These are phyloP conservation scores for Candida glucosophila DNA, from an alignment of 1,139 yeast genomes.

Conservation along the genomic window DNA sequence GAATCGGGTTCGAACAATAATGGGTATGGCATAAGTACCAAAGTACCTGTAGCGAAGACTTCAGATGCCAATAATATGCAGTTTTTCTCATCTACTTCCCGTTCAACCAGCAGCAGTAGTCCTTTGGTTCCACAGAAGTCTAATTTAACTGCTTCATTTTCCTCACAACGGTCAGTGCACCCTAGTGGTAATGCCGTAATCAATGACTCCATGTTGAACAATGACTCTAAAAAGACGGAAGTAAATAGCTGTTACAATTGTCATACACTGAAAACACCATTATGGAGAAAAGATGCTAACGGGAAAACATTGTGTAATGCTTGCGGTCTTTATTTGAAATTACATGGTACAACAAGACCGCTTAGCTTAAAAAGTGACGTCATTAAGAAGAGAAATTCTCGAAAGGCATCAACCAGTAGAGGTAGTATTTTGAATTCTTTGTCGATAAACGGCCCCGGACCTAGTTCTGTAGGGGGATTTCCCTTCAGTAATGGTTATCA, in stretches of 20 bases:
- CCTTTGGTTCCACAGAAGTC: constrained; percentile 14
- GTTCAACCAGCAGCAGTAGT: too few species aligned
- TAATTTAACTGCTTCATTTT: constrained; percentile 25
- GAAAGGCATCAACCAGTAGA: constrained; percentile 19
- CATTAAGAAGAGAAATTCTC: constrained; percentile 45
- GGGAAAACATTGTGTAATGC: constrained; percentile 56
- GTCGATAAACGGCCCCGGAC: too few species aligned
- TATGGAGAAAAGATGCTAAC: constrained; percentile 49
- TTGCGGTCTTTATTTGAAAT: constrained; percentile 48
- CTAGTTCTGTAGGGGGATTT: too few species aligned
- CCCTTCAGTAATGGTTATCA: too few species aligned
- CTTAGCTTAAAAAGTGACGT: constrained; percentile 49
- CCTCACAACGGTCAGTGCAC: constrained; percentile 8
- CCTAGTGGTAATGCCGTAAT: background rate
- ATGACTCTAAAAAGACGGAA: constrained; percentile 4
- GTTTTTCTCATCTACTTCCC: background rate
- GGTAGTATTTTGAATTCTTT: too few species aligned
- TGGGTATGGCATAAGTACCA: too few species aligned
- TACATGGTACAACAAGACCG: constrained; percentile 54
- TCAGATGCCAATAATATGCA: too few species aligned
- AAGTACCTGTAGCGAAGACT: too few species aligned
- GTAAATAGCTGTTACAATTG: constrained; percentile 52
- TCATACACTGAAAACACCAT: constrained; percentile 47
- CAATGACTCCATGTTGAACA: constrained; percentile 1
- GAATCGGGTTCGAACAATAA: constrained; percentile 1